Conservation (phyloP, 2,329 filamentous ascomycete species). For the Botrytis hyacinthi region DNA sequence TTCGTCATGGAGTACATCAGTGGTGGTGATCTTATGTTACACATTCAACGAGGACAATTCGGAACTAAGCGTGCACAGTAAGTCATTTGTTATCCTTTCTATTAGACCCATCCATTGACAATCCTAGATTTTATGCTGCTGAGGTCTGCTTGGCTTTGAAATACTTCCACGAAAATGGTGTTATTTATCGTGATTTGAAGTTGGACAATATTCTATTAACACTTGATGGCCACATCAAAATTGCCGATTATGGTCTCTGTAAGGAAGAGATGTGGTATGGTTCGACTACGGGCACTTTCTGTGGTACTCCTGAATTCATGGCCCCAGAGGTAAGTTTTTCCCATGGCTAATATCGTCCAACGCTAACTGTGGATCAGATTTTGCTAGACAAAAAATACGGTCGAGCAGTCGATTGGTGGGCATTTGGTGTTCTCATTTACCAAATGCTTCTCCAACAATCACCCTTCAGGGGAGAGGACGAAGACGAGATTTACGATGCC, state of each 20-base stretch:
- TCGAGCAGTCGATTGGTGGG: slow-evolving; percentile 98
- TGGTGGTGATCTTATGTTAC: slow-evolving; percentile 97
- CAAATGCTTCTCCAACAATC: slow-evolving; percentile 99
- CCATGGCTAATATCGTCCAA: slow-evolving; percentile 18
- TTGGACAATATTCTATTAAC: slow-evolving; percentile 89
- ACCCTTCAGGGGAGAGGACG: slow-evolving; percentile 96
- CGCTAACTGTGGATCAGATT: slow-evolving; percentile 58
- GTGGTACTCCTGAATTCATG: slow-evolving; percentile 99
- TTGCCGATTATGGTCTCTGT: slow-evolving; percentile 97
- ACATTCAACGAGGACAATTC: slow-evolving; percentile 96
- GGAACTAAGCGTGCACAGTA: slow-evolving; percentile 94
- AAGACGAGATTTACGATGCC: slow-evolving; percentile 98
- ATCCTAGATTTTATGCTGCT: slow-evolving; percentile 81
- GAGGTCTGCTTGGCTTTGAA: slow-evolving; percentile 97
- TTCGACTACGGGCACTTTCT: slow-evolving; percentile 95
- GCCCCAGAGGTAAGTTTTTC: slow-evolving; percentile 76
- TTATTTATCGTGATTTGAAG: slow-evolving; percentile 87
- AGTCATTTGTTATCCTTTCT: slow-evolving; percentile 41
- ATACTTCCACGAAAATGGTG: slow-evolving; percentile 99
- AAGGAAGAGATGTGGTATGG: slow-evolving; percentile 99
- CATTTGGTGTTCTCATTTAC: slow-evolving; percentile 97
- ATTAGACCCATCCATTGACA: slow-evolving; percentile 28
- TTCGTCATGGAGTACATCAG: slow-evolving; percentile 99
- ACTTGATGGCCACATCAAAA: slow-evolving; percentile 96
- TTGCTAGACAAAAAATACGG: slow-evolving; percentile 98